Percentiles rank a stretch among this genome's conserved stretches.
Conservation (phyloP, 1,139 yeast species). For the Entelexis paramagnoliae region DNA sequence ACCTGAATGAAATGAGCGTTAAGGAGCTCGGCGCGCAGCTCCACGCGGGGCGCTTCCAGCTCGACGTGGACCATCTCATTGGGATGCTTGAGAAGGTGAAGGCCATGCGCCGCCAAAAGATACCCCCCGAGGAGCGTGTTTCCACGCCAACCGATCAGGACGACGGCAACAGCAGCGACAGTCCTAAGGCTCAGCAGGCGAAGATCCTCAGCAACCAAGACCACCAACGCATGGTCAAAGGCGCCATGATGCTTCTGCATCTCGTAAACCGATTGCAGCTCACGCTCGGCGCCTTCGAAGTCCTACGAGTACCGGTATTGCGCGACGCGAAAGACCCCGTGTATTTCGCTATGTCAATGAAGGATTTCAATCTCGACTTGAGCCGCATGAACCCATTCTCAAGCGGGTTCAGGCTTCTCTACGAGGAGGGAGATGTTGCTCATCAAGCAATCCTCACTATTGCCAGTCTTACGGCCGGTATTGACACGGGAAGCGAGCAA, state of each 20-base stretch:
- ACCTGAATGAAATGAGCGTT: constrained; percentile 28
- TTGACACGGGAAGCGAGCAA: constrained; percentile 27
- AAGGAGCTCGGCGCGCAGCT: constrained; percentile 31
- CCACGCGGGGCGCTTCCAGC: constrained; percentile 24
- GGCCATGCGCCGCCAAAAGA: constrained; percentile 7
- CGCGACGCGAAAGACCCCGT: constrained; percentile 5
- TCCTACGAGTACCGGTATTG: constrained; percentile 25
- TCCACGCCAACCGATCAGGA: background rate
- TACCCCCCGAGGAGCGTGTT: background rate
- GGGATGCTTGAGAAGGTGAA: constrained; percentile 11
- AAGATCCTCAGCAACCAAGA: constrained; percentile 9
- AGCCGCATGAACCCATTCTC: constrained; percentile 33
- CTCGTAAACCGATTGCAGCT: constrained; percentile 33
- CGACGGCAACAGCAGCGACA: background rate
- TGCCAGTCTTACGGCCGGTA: constrained; percentile 33
- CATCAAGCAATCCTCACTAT: constrained; percentile 36
- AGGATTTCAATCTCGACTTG: constrained; percentile 33
- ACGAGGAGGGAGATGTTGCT: constrained; percentile 31
- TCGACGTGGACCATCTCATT: constrained; percentile 14
- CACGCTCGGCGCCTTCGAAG: constrained; percentile 28
- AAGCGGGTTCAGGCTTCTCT: constrained; percentile 35
- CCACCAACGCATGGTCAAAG: constrained; percentile 23
- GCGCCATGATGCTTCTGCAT: constrained; percentile 29
- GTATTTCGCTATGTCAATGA: constrained; percentile 22
- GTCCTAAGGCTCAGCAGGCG: background rate